Evolutionary conservation across 192 early-diverging fungal species (phyloP).

Genomic region (Coemansia sp.): DNA sequence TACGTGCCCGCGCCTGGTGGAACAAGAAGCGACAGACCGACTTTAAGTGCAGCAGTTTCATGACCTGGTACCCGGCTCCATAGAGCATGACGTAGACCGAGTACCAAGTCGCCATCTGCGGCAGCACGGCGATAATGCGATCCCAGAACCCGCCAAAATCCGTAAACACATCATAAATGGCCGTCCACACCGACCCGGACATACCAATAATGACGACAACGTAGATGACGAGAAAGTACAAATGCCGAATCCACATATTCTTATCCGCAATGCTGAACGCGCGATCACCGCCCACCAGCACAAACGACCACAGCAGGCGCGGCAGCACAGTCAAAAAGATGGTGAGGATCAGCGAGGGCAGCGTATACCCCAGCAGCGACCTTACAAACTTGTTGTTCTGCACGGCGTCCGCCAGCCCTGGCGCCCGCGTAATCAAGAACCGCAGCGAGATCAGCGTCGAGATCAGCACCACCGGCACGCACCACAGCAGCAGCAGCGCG

Average conservation of each 20-base stretch:
- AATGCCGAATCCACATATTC: constrained; percentile 63
- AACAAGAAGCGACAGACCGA: constrained; percentile 61
- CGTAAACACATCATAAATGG: constrained; percentile 66
- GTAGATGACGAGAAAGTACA: constrained; percentile 77
- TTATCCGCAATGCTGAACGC: constrained; percentile 42
- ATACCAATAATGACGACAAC: constrained; percentile 75
- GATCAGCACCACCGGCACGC: constrained; percentile 67
- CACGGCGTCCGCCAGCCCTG: constrained; percentile 61
- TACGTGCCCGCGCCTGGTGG: constrained; percentile 49
- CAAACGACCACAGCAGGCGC: constrained; percentile 60
- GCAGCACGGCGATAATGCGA: constrained; percentile 63
- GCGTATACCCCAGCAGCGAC: constrained; percentile 66
- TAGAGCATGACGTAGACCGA: constrained; percentile 75
- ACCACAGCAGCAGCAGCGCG: constrained; percentile 75
- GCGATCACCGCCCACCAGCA: constrained; percentile 49
- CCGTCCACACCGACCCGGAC: constrained; percentile 65
- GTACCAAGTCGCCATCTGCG: constrained; percentile 79
- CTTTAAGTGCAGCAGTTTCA: constrained; percentile 68
- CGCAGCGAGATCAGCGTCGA: constrained; percentile 70
- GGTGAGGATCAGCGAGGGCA: constrained; percentile 74
- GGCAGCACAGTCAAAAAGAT: constrained; percentile 73
- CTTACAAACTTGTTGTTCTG: constrained; percentile 62
- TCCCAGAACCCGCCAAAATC: constrained; percentile 64
- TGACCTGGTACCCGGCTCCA: constrained; percentile 66
- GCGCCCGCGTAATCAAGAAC: constrained; percentile 63